Conservation (phyloP, 208 protist genomes). For the Crithidia fasciculata region DNA sequence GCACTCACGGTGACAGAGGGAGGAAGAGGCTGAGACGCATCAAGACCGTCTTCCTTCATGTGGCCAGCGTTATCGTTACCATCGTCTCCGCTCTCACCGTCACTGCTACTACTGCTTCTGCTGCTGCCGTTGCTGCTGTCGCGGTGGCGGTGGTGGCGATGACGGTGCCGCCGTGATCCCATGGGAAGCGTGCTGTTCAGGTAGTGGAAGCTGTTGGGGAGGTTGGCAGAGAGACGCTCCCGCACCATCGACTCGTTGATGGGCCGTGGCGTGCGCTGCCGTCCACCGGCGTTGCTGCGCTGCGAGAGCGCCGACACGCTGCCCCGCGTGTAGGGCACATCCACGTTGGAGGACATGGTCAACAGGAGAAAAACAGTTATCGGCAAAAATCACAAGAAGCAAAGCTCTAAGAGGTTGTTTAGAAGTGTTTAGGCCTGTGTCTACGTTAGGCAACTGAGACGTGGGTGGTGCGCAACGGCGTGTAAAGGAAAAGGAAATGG, state of each 20-base stretch:
- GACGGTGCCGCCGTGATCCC: background rate
- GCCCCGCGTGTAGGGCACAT: constrained; percentile 19
- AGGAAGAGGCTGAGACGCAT: no score
- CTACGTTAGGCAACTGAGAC: no score
- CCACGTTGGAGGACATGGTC: constrained; percentile 11
- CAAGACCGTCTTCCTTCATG: no score
- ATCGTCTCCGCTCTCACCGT: background rate
- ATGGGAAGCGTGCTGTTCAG: constrained; percentile 12
- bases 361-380: background rate
- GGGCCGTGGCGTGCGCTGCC: constrained; percentile 9
- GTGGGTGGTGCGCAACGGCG: no score
- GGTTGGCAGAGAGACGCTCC: constrained; percentile 28
- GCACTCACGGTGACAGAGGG: no score
- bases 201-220: constrained; percentile 22
- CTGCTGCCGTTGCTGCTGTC: constrained; percentile 12
- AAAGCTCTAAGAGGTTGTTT: no score
- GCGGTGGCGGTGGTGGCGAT: background rate
- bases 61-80: no score
- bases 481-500: background rate
- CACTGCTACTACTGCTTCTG: background rate
- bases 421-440: no score
- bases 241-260: constrained; percentile 35
- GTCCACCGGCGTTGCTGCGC: background rate
- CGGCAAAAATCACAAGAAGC: no score
- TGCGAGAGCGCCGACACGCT: constrained; percentile 1